Evolutionary conservation across 2,329 filamentous ascomycete genomes (phyloP), one percentile per base, ranked within the genome.

Genomic region (Elsinoe batatas): DNA sequence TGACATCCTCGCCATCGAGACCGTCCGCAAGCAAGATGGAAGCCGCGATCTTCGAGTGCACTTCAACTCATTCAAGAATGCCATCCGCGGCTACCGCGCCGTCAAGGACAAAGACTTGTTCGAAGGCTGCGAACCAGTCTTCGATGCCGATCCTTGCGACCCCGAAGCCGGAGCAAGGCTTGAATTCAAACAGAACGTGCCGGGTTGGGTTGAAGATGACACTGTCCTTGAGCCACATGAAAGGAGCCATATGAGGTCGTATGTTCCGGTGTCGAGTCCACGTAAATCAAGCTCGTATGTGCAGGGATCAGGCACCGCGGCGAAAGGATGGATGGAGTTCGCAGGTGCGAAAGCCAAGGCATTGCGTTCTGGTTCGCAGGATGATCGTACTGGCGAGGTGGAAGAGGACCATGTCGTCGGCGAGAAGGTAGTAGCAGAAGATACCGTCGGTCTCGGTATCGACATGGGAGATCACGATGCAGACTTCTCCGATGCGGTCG

Each of bases 1-100:
- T 30, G 53, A 47, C 17, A 37, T 55, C n/a, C 32, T 55, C 6
- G 53, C 53, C 26, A 55, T 55, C 8, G 42, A 46, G n/a, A 32
- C 18, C 13, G 32, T 53, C 12, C 22, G 15, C 17, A n/a, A 13
- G 6, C 10, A 15, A 8, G 12, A 37, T 15, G n/a, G n/a, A 3
- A 26, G 7, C 17, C 51, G 37, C 10, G 40, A 42, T 10, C 17
- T 55, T 8, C 32, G 20, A 12, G 26, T 55, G 18, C 53, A 55
- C 53, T 46, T 44, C 26, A 55, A 36, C 32, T 55, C 53, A 1
- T 18, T 47, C 53, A 55, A 37, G 42, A 55, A 55, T 30, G 53
- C 53, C 17, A 22, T 55, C 7, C 53, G 53, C 26, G 38, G 15
- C 3, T 46, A 35, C 30, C 30, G 18, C 6, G 30, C 12, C 13